phyloP scores from a whole-genome alignment of 2,329 filamentous ascomycete genomes.

The Neonectria punicea region DNA sequence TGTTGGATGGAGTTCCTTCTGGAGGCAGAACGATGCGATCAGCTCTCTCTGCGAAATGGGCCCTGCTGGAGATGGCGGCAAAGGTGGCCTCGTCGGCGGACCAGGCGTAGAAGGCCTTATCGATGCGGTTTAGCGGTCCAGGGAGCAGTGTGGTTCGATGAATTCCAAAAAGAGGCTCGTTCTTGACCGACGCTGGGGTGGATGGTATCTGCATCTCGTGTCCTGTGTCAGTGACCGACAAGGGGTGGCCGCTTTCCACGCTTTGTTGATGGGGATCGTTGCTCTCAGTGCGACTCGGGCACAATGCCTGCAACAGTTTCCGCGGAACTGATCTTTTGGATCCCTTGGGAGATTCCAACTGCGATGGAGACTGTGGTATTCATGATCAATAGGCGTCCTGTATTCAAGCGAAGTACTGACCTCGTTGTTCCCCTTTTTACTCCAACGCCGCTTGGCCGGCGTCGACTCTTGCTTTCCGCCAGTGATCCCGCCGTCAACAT shows the following conservation, averaged over 20 bases:
- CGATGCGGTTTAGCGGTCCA: conserved; percentile 13
- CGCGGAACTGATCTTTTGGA: neutral
- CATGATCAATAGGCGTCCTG: neutral
- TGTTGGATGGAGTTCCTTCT: neutral
- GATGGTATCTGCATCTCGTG: neutral
- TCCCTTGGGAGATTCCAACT: neutral
- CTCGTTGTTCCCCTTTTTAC: neutral
- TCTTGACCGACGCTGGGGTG: conserved; percentile 17
- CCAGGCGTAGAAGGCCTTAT: conserved; percentile 36
- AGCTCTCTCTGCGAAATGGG: conserved; percentile 36
- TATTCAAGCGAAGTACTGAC: neutral
- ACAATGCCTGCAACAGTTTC: no score
- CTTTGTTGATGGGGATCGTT: neutral
- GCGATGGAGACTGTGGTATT: neutral
- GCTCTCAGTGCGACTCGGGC: neutral
- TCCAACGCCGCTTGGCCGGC: neutral
- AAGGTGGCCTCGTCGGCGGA: conserved; percentile 38
- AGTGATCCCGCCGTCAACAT: neutral
- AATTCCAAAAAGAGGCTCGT: conserved; percentile 38
- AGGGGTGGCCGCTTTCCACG: neutral
- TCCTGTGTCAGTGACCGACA: neutral
- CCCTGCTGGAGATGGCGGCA: conserved; percentile 31
- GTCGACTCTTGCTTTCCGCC: neutral
- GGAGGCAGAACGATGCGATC: conserved; percentile 28
- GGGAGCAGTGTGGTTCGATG: conserved; percentile 25